A percentile compares a stretch with the other conserved stretches of the same genome.
Conservation (phyloP, 805 yeast genomes). For the Isabelozyma pseudorhagii region DNA sequence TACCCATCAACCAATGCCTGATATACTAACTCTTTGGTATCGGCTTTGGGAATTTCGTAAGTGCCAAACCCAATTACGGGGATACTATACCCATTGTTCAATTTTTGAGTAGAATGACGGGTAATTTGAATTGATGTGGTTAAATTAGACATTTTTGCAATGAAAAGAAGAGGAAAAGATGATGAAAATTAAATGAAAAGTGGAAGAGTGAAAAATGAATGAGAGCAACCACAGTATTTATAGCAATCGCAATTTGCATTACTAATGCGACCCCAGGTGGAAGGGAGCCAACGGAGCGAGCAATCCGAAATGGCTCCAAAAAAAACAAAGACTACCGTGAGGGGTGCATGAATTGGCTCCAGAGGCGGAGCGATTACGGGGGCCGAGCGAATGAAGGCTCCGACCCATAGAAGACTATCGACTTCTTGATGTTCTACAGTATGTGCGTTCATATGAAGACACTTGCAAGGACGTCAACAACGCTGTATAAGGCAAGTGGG, state of each 20-base stretch:
- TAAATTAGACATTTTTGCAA: conserved; percentile 13
- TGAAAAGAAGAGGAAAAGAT: not conserved
- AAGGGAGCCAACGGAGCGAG: too few species aligned
- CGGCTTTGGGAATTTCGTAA: conserved; percentile 38
- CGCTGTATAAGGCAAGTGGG: too few species aligned
- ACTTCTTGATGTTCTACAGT: too few species aligned
- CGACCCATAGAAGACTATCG: too few species aligned
- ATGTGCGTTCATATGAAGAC: too few species aligned
- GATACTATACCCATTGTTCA: conserved; percentile 53
- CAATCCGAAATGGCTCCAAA: too few species aligned
- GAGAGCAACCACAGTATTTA: too few species aligned
- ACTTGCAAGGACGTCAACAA: too few species aligned
- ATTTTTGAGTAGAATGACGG: conserved; percentile 32
- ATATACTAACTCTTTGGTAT: conserved; percentile 44
- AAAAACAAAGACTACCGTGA: too few species aligned
- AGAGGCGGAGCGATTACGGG: too few species aligned
- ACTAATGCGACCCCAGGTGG: not conserved
- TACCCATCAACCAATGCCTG: conserved; percentile 64
- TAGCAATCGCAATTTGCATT: not conserved
- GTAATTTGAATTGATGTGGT: conserved; percentile 34
- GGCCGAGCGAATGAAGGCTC: too few species aligned
- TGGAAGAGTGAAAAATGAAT: not conserved
- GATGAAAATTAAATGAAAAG: not conserved
- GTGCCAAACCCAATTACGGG: conserved; percentile 61
- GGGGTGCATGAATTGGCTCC: too few species aligned